Base-by-base conservation (phyloP, 768 basidiomycete species). In the Kwoniella dendrophila region DNA sequence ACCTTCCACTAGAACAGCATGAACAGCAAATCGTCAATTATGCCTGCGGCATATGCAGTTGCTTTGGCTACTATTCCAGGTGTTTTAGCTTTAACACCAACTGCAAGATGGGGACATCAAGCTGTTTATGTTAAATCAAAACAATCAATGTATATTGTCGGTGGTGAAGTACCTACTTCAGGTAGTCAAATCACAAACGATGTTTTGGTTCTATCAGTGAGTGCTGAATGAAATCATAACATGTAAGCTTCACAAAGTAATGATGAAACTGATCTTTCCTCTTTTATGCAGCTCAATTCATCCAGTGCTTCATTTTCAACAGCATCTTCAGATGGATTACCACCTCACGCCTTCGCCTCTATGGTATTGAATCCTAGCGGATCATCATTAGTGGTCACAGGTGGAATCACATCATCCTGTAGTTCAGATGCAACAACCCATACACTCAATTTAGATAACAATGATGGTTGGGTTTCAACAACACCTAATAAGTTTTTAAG, bases 31-130 rank as follows among this genome's bases (percentile, higher is more conserved):
- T 20, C 49, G 29, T 18, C 14, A 14, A 26, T 51, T 14, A 33
- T 51, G n/a, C 49, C 41, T 22, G 52, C 52, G 34, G 53, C 44
- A 24, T 51, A 43, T 24, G 51, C 59, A 12, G 41, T 54, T 7
- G 47, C 27, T 10, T 18, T 51, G 27, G 36, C 45, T 5, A 14
- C 59, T 30, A 27, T 72, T 26, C 68, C 68, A 29, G 29, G 57
- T 4, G 61, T 56, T 2, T 20, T 62, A 6, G 74, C 69, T 16
- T 26, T 51, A n/a, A 65, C 66, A 22, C 74, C 74, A 36, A 65
- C 65, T 54, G 72, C 68, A 40, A 64, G 78, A 68, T 79, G 76
- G 76, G 78, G 76, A 41, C 76, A 77, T 44, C 67, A 76, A 57
- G 74, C 78, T 18, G 74, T 76, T 20, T 77, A 74, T 60, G 72